Conservation (phyloP, 352 stramenopile genomes). For the Phytopythium kandeliae region DNA sequence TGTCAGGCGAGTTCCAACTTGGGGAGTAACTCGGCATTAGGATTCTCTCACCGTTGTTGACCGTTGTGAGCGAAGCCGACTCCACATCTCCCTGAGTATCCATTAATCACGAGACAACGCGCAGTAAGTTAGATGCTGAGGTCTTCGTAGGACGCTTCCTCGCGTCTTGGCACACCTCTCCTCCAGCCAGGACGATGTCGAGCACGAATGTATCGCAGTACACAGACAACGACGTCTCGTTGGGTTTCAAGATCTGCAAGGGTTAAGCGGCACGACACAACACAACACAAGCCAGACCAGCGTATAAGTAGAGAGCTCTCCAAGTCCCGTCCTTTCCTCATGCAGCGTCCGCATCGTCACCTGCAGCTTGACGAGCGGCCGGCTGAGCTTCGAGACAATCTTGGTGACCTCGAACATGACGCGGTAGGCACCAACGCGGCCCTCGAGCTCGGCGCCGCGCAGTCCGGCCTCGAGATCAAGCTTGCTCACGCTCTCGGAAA, state of each 20-base stretch:
- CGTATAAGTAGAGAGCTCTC: not conserved
- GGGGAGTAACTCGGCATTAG: no score
- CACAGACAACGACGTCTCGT: constrained; percentile 78
- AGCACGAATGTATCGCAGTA: constrained; percentile 89
- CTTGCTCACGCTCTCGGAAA: constrained; percentile 81
- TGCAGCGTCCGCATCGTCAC: no score
- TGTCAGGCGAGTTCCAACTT: no score
- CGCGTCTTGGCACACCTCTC: constrained; percentile 29
- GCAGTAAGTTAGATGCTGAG: not conserved
- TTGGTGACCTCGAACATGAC: constrained; percentile 89
- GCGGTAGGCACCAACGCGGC: constrained; percentile 81
- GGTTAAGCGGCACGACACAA: no score
- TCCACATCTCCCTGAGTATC: constrained; percentile 42
- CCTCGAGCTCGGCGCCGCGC: constrained; percentile 78
- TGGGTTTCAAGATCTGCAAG: constrained; percentile 79
- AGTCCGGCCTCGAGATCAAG: constrained; percentile 77
- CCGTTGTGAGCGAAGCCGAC: constrained; percentile 76
- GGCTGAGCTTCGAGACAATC: constrained; percentile 81
- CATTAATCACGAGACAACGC: not conserved
- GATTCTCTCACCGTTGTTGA: constrained; percentile 71
- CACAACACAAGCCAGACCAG: not conserved
- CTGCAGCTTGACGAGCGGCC: constrained; percentile 76
- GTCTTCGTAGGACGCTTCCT: no score
- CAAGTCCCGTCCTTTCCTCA: no score
- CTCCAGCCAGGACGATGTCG: constrained; percentile 71